Base-by-base conservation (phyloP, 441 rosid genomes). In the Gossypium aridum region DNA sequence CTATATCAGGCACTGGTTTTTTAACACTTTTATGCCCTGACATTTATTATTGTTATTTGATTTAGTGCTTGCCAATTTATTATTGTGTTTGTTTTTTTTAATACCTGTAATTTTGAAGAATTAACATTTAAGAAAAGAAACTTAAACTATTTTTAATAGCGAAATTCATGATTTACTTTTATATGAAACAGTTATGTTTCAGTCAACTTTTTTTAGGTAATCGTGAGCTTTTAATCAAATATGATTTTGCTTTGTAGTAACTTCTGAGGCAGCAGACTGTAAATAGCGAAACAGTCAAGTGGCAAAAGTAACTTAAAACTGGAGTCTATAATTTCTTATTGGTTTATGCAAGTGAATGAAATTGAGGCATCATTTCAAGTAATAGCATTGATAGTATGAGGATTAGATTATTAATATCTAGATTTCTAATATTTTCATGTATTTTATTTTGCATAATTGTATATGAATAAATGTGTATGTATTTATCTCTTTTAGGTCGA, bases 401-500 rank as follows among this genome's bases (percentile, higher is more conserved):
- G 17, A 34, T 53, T 56, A 31, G 57, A 64, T 77, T 63, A 23
- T 61, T 67, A 8, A 20, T 22, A 43, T 14, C 39, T 54, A 25
- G 23, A 13, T 19, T 47, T 55, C 37, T 3, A 45, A 53, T 16
- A 26, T 25, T 26, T 51, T n/a, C 61, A 0, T 62, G 23, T 47
- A 55, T 56, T 54, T 45, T 72, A 61, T 61, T 14, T 7, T 62
- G 22, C 7, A 16, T 45, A 26, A 20, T 65, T 43, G 31, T 12
- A 12, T 43, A 43, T 65, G 14, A 10, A 43, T 4, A 22, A 4
- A 13, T 66, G 17, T 23, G 20, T 2, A 9, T 49, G 25, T 62
- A 45, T 79, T 79, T 26, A 62, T 74, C 65, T 63, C 45, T 75
- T 85, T 60, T 85, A 96, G 99, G 90, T 92, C 17, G 96, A 92